Conservation (phyloP, 2,329 filamentous ascomycete species). For the Volutella citrinella region DNA sequence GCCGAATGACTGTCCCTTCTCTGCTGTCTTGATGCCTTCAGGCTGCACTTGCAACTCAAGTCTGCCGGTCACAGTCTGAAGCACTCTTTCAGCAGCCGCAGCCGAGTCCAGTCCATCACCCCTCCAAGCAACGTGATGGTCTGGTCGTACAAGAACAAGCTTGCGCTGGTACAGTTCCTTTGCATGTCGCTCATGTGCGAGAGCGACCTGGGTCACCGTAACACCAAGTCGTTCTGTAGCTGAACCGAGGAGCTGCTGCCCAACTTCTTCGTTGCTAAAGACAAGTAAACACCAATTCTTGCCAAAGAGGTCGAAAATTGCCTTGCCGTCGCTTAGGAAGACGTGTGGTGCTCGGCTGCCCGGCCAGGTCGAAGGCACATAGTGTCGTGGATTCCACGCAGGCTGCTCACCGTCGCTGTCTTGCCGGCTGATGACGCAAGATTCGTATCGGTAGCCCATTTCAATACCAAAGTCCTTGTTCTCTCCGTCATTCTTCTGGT, state of each 20-base stretch:
- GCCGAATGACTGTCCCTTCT: too few relatives aligned
- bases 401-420: not conserved
- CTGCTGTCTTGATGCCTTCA: too few relatives aligned
- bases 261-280: not conserved
- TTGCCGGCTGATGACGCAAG: not conserved
- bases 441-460: too few relatives aligned
- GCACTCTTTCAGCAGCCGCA: not conserved
- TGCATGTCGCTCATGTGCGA: not conserved
- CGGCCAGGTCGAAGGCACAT: not conserved
- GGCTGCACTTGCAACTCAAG: too few relatives aligned
- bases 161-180: not conserved
- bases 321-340: not conserved
- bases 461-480: too few relatives aligned
- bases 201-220: not conserved
- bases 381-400: not conserved
- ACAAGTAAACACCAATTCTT: constrained; percentile 1
- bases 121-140: constrained; percentile 2
- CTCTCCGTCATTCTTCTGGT: too few relatives aligned
- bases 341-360: not conserved
- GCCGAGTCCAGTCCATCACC: not conserved
- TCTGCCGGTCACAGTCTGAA: not conserved
- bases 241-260: not conserved
- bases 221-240: not conserved
- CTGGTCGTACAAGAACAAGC: constrained; percentile 1
- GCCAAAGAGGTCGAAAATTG: not conserved